Base-by-base conservation (phyloP, 805 yeast species). In the Jamesozyma rosinii region DNA sequence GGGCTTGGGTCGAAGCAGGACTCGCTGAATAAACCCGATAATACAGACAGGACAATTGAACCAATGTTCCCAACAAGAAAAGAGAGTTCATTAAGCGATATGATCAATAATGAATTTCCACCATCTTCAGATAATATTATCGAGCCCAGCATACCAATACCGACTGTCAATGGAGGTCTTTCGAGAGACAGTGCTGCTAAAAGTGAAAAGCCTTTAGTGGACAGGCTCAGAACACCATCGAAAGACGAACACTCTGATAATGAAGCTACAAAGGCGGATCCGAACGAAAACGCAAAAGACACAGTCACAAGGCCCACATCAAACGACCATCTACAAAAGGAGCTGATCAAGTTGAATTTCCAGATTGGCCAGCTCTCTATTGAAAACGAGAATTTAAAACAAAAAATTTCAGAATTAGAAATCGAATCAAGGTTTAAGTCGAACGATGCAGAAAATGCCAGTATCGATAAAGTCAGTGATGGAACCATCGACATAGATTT, bases 321-420 rank as follows among this genome's bases (percentile, higher is more conserved):
- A 8, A 31, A 22, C 32, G 38, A 22, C 5, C 45, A 43, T 38
- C 34, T 51, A 36, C 59, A 59, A 39, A 50, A 57, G 27, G 59
- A 58, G 33, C 43, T 59, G 29, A 42, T 47, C 15, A 43, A 50
- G 9, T 36, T 61, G 37, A 51, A 55, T 27, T 38, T 54, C 14
- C 57, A 62, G 38, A 38, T 58, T 17, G 53, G 57, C 15, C 42
- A 51, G 2, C 49, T 60, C 13, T 57, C 65, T 3, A 50, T 60
- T 22, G 62, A 60, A 40, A 58, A 64, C 44, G 71, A 58, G 39
- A 55, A 44, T n/a, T 54, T 60, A 52, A 67, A 63, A 45, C 65
- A 59, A 36, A 61, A 64, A 42, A 47, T 71, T 9, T 56, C 66
- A 4, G 68, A 65, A 43, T 73, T 83, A 77, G 71, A 72, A 13